A percentile compares a stretch with the other conserved stretches of the same genome.
Conservation (phyloP, 306 rosid species). For the Cucumis cinereus region DNA sequence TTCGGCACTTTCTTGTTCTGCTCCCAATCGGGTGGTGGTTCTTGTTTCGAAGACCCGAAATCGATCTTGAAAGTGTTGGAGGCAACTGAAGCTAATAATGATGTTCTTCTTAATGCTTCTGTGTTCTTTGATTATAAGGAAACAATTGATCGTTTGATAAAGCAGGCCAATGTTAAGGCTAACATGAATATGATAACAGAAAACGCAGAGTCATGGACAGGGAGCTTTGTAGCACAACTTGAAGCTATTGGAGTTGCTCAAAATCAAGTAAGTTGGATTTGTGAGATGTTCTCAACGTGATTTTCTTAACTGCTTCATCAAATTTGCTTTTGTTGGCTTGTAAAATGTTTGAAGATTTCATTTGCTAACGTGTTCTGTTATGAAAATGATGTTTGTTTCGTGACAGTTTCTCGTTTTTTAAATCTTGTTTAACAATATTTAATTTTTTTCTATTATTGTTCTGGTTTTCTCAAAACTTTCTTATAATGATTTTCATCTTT, state of each 20-base stretch:
- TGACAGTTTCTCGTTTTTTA: no score
- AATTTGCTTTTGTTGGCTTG: no score
- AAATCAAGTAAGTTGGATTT: conserved; percentile 18
- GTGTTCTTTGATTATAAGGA: conserved; percentile 16
- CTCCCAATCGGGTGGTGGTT: conserved; percentile 14
- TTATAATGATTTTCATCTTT: no score
- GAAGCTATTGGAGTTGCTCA: conserved; percentile 19
- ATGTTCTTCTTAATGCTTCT: not conserved
- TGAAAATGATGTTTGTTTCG: no score
- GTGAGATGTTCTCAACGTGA: no score
- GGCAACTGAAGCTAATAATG: not conserved
- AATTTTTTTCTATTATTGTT: no score
- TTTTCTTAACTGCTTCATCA: no score
- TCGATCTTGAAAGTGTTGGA: conserved; percentile 18
- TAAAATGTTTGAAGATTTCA: no score
- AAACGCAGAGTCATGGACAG: conserved; percentile 10
- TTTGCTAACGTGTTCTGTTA: no score
- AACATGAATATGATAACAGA: not conserved
- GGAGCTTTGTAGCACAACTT: conserved; percentile 26
- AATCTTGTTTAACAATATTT: no score
- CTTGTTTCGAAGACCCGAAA: conserved; percentile 38
- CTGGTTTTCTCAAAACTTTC: no score
- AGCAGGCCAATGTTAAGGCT: conserved; percentile 13
- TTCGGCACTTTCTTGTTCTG: conserved; percentile 62
- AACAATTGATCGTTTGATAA: conserved; percentile 18